Base-by-base conservation (phyloP, 1,139 yeast genomes). In the Blastobotrys buckinghamii region DNA sequence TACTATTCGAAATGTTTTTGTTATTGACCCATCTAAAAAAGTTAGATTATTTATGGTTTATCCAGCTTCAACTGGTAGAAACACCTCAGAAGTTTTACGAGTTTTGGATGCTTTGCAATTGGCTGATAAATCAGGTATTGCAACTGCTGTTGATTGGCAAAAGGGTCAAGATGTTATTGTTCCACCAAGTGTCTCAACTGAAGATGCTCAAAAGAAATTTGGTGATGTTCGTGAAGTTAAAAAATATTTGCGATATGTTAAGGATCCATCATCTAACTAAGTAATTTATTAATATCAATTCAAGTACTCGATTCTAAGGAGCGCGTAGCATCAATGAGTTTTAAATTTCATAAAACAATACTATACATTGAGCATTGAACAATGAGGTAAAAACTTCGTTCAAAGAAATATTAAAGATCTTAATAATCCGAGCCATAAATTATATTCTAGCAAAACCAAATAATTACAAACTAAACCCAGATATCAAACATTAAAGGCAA, bases 1-100 rank as follows among this genome's bases (percentile, higher is more conserved):
- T 67, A 86, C 96, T 52, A 84, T 88, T 67, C 84, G 96, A 73
- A 82, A 92, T 17, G 96, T 88, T 43, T 88, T 83, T 70, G 73
- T 88, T 66, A 86, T 88, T 65, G 96, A 88, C 68, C 96, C 96
- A 53, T 66, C 73, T 57, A 88, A 88, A 78, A 88, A 84, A 70
- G 79, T 88, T 63, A 81, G 96, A 69, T 75, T 86, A 64, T 81
- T 82, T 56, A 70, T 88, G 73, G 79, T 90, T 20, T 88, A 88
- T 74, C 96, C 96, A 50, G 94, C 96, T 50, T 81, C 94, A 44
- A 83, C 87, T 54, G 96, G 96, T 66, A 82, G 96, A 75, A 88
- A 88, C 79, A 77, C 95, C 50, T 76, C 83, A 48, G 96, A 88
- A 71, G 88, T 88, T 44, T 76, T 88, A 67, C 82, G 96, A 71